phyloP scores from a whole-genome alignment of 1,139 yeast species.

The Protomyces arabidopsidicola region DNA sequence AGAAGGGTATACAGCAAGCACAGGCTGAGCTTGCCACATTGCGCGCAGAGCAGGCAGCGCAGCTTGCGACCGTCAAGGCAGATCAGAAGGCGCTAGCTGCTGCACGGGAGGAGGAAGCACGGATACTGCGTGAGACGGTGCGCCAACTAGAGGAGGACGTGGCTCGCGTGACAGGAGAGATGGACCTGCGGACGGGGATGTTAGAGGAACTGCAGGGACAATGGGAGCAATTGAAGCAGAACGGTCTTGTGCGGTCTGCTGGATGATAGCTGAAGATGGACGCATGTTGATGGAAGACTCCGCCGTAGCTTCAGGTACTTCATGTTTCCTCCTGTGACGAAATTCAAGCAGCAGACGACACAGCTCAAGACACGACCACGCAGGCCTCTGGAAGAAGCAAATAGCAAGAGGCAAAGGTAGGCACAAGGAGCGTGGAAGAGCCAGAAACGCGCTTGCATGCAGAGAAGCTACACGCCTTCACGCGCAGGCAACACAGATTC shows the following conservation, averaged over 20 bases:
- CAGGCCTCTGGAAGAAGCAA: background rate
- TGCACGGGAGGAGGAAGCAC: constrained; percentile 8
- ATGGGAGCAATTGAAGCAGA: background rate
- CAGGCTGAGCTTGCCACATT: background rate
- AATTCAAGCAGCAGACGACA: constrained; percentile 2
- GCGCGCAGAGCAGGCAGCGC: background rate
- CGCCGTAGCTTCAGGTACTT: too few species aligned
- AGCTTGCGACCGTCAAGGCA: background rate
- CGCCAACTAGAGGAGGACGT: background rate
- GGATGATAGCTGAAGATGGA: background rate
- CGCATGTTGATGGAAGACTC: too few species aligned
- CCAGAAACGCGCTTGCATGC: background rate
- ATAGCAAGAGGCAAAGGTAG: background rate
- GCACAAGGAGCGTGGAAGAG: background rate
- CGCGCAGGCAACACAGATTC: background rate
- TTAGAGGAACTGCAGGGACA: background rate
- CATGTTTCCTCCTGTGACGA: background rate
- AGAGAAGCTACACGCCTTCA: constrained; percentile 1
- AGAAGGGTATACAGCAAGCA: background rate
- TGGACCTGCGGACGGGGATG: background rate
- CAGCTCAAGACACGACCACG: background rate
- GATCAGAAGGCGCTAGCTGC: background rate
- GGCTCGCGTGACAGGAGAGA: constrained; percentile 1
- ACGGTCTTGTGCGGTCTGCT: background rate
- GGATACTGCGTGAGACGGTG: background rate